Base-by-base conservation (phyloP, 441 rosid species). In the Erodium trifolium region DNA sequence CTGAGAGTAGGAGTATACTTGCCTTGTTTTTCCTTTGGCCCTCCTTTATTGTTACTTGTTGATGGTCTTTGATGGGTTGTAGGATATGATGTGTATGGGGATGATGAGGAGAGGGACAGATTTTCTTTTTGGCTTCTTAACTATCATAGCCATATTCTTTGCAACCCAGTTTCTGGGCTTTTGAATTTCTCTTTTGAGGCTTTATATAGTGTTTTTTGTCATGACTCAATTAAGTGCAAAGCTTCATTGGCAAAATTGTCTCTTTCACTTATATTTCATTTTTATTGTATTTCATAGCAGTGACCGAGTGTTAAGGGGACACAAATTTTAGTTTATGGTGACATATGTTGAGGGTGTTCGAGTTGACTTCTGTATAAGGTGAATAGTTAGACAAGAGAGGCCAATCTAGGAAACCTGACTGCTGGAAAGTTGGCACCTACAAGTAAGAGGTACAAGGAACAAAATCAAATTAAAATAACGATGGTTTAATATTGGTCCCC, bases 161-260 rank as follows among this genome's bases (percentile, higher is more conserved):
- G 67, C 72, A 66, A 74, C 77, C 78, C 74, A 16, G 27, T 55
- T 55, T 49, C 64, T 69, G 72, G 77, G 75, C 68, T 3, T 8
- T 65, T 66, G 14, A 29, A 63, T 70, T 17, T 72, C 71, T 66
- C 14, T 39, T 71, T 72, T 34, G 60, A 73, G 75, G 72, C 70
- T 71, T 69, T 75, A 79, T 79, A 73, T 75, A 76, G 62, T n/a
- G n/a, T n/a, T 79, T 79, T 71, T 73, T 68, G 68, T 73, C 60
- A 34, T 66, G 51, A 69, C 68, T 73, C 67, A 68, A 70, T 69
- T 67, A 67, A 73, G 51, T 41, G 65, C 68, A 16, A 35, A 77
- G 45, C 66, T 60, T 63, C 37, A 34, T 34, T 34, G 37, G 37
- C 27, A 0, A 34, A 34, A 0, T 34, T 34, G 37, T 34, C 37